Percentiles rank a stretch among this genome's conserved stretches.
Conservation (phyloP, 2,329 filamentous ascomycete genomes). For the Blastomyces emzantsi region DNA sequence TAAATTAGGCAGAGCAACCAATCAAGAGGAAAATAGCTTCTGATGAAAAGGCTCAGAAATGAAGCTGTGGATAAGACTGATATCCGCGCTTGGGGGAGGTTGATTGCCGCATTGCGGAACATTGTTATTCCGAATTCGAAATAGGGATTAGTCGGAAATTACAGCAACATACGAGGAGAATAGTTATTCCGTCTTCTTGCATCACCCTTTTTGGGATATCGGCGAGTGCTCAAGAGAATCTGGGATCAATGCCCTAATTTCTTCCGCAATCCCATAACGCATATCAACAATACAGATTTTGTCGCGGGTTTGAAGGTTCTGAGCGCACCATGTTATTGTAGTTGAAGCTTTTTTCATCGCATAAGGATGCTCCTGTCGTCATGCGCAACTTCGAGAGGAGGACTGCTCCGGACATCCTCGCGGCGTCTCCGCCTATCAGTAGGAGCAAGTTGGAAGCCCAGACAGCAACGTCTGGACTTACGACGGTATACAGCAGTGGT, state of each 20-base stretch:
- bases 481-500: not conserved
- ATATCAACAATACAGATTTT: not conserved
- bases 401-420: not conserved
- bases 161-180: not conserved
- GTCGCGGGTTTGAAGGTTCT: not conserved
- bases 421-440: not conserved
- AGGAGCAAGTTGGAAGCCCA: not conserved
- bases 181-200: not conserved
- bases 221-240: no score
- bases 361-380: slow-evolving; percentile 7
- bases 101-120: not conserved
- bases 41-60: not conserved
- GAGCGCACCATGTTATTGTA: slow-evolving; percentile 1
- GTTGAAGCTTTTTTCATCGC: not conserved
- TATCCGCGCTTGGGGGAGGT: not conserved
- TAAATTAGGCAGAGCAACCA: not conserved
- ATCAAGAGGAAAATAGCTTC: not conserved
- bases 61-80: not conserved
- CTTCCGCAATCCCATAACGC: not conserved
- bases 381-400: slow-evolving; percentile 3
- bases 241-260: not conserved
- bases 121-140: not conserved
- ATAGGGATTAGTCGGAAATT: not conserved
- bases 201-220: not conserved
- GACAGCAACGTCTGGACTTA: not conserved